phyloP scores from a whole-genome alignment of 495 filamentous ascomycete genomes.

The Xylaria bambusicola region DNA sequence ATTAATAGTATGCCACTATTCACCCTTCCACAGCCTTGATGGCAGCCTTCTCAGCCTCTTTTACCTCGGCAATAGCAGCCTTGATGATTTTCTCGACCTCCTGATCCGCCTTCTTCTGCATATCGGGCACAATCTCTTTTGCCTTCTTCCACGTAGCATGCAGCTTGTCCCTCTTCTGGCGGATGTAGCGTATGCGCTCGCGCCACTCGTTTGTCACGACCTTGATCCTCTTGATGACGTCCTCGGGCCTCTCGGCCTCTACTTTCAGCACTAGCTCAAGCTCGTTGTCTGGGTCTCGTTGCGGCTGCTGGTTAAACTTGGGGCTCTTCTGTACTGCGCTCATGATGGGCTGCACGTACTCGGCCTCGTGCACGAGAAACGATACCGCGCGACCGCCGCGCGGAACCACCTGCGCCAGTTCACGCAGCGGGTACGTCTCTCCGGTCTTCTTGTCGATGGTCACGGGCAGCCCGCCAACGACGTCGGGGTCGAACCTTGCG shows the following conservation, averaged over 20 bases:
- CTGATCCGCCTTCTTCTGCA: constrained; percentile 64
- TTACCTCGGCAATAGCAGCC: constrained; percentile 65
- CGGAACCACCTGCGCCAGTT: constrained; percentile 76
- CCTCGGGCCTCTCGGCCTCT: constrained; percentile 61
- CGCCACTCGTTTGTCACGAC: constrained; percentile 60
- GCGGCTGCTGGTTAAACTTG: constrained; percentile 71
- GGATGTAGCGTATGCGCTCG: constrained; percentile 54
- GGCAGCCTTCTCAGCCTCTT: constrained; percentile 65
- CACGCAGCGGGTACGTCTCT: constrained; percentile 59
- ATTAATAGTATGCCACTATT: constrained; percentile 12
- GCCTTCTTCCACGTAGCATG: constrained; percentile 66
- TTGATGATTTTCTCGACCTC: constrained; percentile 77
- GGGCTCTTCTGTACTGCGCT: constrained; percentile 66
- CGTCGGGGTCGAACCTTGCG: constrained; percentile 68
- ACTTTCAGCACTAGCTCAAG: constrained; percentile 72
- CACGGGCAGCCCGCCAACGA: constrained; percentile 66
- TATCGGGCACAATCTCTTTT: constrained; percentile 61
- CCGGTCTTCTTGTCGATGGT: constrained; percentile 47
- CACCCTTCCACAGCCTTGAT: constrained; percentile 47
- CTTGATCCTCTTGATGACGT: constrained; percentile 60
- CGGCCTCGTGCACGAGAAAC: constrained; percentile 56
- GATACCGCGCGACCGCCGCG: constrained; percentile 64
- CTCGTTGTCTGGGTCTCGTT: constrained; percentile 65
- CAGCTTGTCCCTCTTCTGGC: constrained; percentile 61
- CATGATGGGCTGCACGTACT: constrained; percentile 70